Base-by-base conservation (phyloP, 306 rosid genomes). In the Phaseolus lunatus region DNA sequence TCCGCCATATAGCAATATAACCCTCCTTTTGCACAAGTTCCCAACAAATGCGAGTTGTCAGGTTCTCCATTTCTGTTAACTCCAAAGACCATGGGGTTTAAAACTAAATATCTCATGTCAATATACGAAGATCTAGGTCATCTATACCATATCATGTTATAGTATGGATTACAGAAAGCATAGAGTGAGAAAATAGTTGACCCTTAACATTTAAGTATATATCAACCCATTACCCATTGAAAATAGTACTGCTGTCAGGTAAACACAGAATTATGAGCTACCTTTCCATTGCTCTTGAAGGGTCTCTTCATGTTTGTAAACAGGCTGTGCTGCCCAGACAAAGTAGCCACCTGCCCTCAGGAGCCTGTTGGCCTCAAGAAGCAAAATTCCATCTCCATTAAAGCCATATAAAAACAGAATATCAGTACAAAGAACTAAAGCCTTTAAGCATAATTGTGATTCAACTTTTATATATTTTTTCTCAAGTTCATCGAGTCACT, bases 241-340 rank as follows among this genome's bases (percentile, higher is more conserved):
- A 69, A 77, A 66, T 66, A 37, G 50, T 33, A 61, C 12, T 19
- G 16, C 45, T 58, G 59, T 62, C 15, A 13, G 64, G 48, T 26
- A 26, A 80, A 35, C 64, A 63, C 23, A 61, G 18, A 72, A 72
- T 12, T 26, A 29, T 72, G 67, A 78, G 69, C 63, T 84, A 94
- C 98, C 98, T 94, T 85, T 85, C 98, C 98, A 90, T 82, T 94
- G 92, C 82, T 84, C 87, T 77, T 81, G 89, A 69, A 91, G 90
- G 82, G 68, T 67, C 61, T 85, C 90, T 84, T 90, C 92, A 56
- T 86, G 92, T 80, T 90, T 91, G 82, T 91, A 86, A 68, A 93
- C 94, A 14, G 96, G 96, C 78, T 94, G 96, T 18, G 96, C 97
- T 14, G 97, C 97, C 98, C 98, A 94, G 18, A 89, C 91, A 84